phyloP scores from a whole-genome alignment of 2,329 filamentous ascomycete genomes.

The Lasiodiplodia sp. region DNA sequence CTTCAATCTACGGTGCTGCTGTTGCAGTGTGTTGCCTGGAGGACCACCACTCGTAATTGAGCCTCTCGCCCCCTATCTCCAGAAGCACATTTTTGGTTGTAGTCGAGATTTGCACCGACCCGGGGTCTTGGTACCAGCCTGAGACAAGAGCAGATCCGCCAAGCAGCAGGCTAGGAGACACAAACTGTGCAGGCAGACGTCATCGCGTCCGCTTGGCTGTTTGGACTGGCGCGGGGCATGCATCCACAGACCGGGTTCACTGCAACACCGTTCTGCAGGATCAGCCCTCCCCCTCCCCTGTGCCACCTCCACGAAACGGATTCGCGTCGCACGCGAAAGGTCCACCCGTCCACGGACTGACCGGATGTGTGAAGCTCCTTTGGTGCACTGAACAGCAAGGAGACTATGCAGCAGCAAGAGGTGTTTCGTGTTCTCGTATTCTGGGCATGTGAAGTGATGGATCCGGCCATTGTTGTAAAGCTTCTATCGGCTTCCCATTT shows the following conservation, averaged over 20 bases:
- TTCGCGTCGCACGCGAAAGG: constrained; percentile 5
- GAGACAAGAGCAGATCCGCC: constrained; percentile 14
- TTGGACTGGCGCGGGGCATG: constrained; percentile 16
- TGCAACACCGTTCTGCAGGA: constrained; percentile 25
- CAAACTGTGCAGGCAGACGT: constrained; percentile 22
- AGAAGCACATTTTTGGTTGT: not conserved
- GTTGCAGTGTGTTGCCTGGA: constrained; percentile 63
- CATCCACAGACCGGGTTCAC: constrained; percentile 21
- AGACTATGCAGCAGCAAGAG: constrained; percentile 7
- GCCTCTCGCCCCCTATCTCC: not conserved
- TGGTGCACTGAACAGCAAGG: constrained; percentile 7
- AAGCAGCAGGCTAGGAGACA: constrained; percentile 5
- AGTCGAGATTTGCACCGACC: constrained; percentile 22
- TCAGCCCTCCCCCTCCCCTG: constrained; percentile 20
- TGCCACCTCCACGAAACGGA: constrained; percentile 17
- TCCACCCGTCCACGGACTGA: not conserved
- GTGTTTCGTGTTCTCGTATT: constrained; percentile 12
- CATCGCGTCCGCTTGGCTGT: constrained; percentile 18
- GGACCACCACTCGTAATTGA: constrained; percentile 31
- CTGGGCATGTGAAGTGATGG: not conserved
- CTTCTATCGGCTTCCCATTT: not conserved
- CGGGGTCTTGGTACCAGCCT: not conserved
- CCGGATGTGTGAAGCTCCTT: constrained; percentile 8
- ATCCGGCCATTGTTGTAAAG: not conserved
- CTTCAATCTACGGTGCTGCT: constrained; percentile 76